phyloP scores from a whole-genome alignment of 805 yeast genomes.

The Phaffomyces opuntiae region DNA sequence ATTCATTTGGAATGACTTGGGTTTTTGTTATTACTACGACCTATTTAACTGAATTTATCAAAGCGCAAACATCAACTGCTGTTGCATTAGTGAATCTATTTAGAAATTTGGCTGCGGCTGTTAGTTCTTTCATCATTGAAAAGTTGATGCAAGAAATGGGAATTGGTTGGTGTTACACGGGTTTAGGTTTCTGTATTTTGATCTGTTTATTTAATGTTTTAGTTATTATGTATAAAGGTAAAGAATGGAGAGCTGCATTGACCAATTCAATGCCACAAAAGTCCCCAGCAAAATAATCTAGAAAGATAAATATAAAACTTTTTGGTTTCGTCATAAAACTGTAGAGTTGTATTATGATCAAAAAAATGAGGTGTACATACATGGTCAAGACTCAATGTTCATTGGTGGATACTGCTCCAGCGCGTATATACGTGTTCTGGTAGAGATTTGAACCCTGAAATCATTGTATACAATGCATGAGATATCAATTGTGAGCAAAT shows the following conservation, averaged over 20 bases:
- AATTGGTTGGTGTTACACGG: conserved; percentile 49
- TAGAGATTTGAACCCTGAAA: too few relatives aligned
- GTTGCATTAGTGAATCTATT: conserved; percentile 48
- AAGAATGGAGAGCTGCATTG: conserved; percentile 4
- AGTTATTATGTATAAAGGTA: conserved; percentile 4
- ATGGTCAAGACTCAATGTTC: too few relatives aligned
- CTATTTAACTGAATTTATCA: conserved; percentile 43
- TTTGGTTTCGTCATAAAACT: background rate
- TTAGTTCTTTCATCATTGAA: conserved; percentile 40
- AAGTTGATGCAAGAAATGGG: conserved; percentile 32
- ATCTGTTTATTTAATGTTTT: conserved; percentile 3
- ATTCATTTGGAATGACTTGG: conserved; percentile 51
- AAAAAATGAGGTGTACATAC: too few relatives aligned
- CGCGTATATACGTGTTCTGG: too few relatives aligned
- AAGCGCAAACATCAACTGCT: conserved; percentile 43
- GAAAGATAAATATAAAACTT: background rate
- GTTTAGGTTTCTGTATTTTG: conserved; percentile 27
- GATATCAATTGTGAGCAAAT: too few relatives aligned
- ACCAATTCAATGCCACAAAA: background rate
- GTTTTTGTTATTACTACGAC: conserved; percentile 47
- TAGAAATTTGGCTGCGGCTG: conserved; percentile 48
- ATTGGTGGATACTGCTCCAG: too few relatives aligned
- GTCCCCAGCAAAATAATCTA: background rate
- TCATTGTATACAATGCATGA: too few relatives aligned
- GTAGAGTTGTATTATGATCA: background rate